Evolutionary conservation across 176 grass and related monocot genomes (phyloP), one percentile per base, ranked within the genome.

Genomic region (Juncus effusus): DNA sequence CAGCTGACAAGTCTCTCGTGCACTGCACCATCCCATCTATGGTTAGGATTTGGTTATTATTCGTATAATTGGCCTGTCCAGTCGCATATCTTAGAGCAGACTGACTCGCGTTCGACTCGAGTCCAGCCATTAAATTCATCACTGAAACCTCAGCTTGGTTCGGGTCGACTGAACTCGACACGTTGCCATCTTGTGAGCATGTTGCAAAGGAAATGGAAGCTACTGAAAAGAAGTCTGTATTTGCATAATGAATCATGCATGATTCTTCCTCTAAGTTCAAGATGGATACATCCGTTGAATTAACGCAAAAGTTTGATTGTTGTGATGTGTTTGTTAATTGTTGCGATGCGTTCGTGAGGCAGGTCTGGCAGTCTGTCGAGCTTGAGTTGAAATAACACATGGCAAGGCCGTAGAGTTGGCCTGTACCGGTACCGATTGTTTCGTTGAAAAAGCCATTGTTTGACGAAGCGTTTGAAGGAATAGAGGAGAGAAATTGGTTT

Each of bases 381-480:
- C 2, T 56, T 10, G 7, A 6, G 4, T 59, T 41, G 4, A 37
- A 70, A 15, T 80, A 80, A 76, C 85, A 88, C 40, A 68, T 72
- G 50, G 59, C 11, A 7, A 85, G 82, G 47, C 71, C 82, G 4
- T 69, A 79, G 4, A 64, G 64, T 51, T 63, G 40, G 3, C 78
- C 64, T 0, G 38, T 16, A 0, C 38, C 10, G 3, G 0, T 2
- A 16, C 82, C 82, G 3, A 37, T 1, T 4, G 2, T 79, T 35
- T 16, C 61, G 4, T 41, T 63, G 64, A 35, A 38, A 75, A 62
- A 85, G 50, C 69, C 81, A 15, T 36, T 2, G 16, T 38, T 13
- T 0, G 3, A 4, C 35, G n/a, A 11, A 40, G 69, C 51, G 3
- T 4, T 38, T 11, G 36, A 36, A 10, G 52, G 5, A 36, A 81